Base-by-base conservation (phyloP, 306 rosid species). In the Citrullus mucosospermus region DNA sequence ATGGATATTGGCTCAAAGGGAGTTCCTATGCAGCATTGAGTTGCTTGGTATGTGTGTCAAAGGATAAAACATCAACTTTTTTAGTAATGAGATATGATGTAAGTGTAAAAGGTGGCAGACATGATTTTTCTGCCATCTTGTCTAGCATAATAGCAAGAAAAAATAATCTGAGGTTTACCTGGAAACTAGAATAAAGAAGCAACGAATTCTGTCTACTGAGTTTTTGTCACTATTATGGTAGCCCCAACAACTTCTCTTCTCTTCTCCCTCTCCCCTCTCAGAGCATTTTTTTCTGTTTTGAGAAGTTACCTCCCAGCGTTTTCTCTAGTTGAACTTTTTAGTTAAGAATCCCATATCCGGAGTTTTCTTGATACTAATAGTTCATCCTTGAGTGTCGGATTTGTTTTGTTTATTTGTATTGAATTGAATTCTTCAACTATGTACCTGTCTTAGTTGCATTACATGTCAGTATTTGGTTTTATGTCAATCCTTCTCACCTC, bases 1-100 rank as follows among this genome's bases (percentile, higher is more conserved):
- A 90, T 87, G 98, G 93, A 80, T 87, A 80, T 82, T 94, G 92
- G 98, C 81, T 92, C 36, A 84, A 89, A 83, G 95, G 89, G 80
- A 82, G 80, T 59, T 86, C 80, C 80, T 92, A 90, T 83, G 88
- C 90, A 51, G 93, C 98, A 70, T 48, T 94, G 78, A 89, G 93
- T 82, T 84, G 87, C 79, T 83, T 92, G 96, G 97, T 92, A 88
- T 41, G 87, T 63, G 68, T 56, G 53, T 66, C 65, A 9, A 68
- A 59, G 63, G 56, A 75, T 66, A 80, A 32, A 71, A 20, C 9
- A 7, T 22, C 7, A 28, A 14, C 17, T 8, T 71, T 67, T 48
- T 28, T 13, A 48, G 22, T 46, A 63, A 63, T 63, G 6, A 22
- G 59, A 5, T 46, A 6, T 71, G 39, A 48, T 71, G 76, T 15